Evolutionary conservation across 208 protist species (phyloP), one percentile per base, ranked within the genome.

Genomic region (Acanthamoeba royreba): DNA sequence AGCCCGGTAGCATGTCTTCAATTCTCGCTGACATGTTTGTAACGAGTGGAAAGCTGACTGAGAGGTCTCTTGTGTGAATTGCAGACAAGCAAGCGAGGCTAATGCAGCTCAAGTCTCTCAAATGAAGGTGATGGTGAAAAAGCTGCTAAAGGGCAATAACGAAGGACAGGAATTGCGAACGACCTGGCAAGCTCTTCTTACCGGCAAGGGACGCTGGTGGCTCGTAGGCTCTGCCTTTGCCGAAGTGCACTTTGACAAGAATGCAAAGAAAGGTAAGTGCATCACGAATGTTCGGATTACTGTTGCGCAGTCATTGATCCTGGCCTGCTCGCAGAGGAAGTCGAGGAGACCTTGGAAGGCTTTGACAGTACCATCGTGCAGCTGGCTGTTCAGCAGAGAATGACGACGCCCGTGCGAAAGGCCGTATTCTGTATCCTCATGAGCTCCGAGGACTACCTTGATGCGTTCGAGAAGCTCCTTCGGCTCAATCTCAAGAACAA

Each of bases 351-450:
- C 11, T 33, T 85, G 11, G 45, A 49, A 33, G 45, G 25, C 38
- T 85, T 42, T 43, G 74, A 85, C 74, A 49, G 28, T 43, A 28
- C 45, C 42, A 46, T 85, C 43, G 38, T 85, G 74, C 15, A 55
- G 74, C 38, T 85, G 74, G 74, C 74, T 7, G 33, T 7, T 22
- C 74, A 53, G 45, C 74, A 85, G 43, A 19, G 74, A 19, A 85
- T 85, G 74, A 85, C 74, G 22, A 85, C 74, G 43, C 49, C n/a
- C 47, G 35, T 89, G 31, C 31, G 38, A 33, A 89, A 89, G 52
- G 43, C 81, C 49, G 49, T 89, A 43, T 89, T 89, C 81, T 66
- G 49, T 25, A 63, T 63, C 81, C 31, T 89, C 35, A 89, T 89
- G 81, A 40, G 31, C 25, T 47, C 35, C 2, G 81, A 89, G 81